A percentile compares a stretch with the other conserved stretches of the same genome.
Conservation (phyloP, 257 asterid species). For the Ehretia macrophylla region DNA sequence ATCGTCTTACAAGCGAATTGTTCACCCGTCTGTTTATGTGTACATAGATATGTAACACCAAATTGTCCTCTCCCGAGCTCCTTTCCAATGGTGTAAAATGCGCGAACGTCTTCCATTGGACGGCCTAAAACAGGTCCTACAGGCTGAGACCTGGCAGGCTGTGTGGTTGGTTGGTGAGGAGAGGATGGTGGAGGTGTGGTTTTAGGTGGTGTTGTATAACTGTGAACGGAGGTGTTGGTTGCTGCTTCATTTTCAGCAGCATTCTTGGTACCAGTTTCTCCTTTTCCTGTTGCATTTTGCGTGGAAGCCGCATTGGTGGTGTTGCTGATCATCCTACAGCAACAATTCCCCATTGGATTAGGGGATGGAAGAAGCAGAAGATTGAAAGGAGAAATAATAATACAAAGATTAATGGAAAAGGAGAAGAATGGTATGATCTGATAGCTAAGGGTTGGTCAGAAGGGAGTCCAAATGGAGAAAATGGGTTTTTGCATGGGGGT, state of each 20-base stretch:
- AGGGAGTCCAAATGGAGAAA: neutral
- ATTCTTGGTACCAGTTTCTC: constrained; percentile 2
- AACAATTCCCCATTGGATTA: constrained; percentile 54
- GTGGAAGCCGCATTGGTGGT: neutral
- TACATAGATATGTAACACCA: constrained; percentile 76
- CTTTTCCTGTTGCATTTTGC: neutral
- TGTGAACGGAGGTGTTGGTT: too few species aligned
- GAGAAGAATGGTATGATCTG: neutral
- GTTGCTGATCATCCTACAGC: constrained; percentile 24
- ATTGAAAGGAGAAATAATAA: neutral
- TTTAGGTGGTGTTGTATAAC: constrained; percentile 15
- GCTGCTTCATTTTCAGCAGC: neutral
- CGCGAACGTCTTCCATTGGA: constrained; percentile 70
- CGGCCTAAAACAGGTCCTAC: constrained; percentile 71
- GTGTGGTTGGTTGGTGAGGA: constrained; percentile 26
- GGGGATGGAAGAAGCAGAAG: constrained; percentile 1
- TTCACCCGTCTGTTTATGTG: constrained; percentile 67
- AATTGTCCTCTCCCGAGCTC: constrained; percentile 91
- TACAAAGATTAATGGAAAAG: neutral
- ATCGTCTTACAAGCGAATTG: constrained; percentile 87
- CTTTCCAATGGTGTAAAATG: constrained; percentile 64
- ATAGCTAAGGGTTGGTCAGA: neutral
- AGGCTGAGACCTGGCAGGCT: constrained; percentile 32
- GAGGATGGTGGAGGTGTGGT: constrained; percentile 24
- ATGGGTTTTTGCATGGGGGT: neutral